Percentiles rank a stretch among this genome's conserved stretches.
Conservation (phyloP, 331 rosid species). For the Malus hybrid region DNA sequence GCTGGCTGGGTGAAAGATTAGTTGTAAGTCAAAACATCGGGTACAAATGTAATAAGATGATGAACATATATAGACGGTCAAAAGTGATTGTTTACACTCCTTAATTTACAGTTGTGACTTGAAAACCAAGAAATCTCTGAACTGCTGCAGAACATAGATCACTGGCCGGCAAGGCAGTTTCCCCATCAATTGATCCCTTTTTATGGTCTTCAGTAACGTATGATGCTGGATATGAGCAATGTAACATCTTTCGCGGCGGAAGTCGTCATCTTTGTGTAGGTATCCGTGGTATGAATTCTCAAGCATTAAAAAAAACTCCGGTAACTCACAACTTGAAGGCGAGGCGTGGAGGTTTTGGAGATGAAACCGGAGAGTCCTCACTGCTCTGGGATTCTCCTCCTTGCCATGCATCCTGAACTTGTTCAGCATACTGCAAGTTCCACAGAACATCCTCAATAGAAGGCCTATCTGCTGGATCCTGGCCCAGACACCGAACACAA, state of each 20-base stretch:
- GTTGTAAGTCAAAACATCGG: too few relatives aligned
- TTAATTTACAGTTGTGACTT: neutral
- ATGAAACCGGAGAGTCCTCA: slow-evolving; percentile 60
- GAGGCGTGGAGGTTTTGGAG: slow-evolving; percentile 25
- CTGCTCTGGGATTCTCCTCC: slow-evolving; percentile 58
- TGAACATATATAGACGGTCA: too few relatives aligned
- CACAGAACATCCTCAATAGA: slow-evolving; percentile 87
- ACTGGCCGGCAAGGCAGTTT: neutral
- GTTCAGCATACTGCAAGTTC: slow-evolving; percentile 95
- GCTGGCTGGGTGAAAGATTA: too few relatives aligned
- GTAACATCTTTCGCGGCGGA: neutral
- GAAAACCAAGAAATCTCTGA: neutral
- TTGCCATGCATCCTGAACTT: slow-evolving; percentile 92
- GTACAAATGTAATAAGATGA: too few relatives aligned
- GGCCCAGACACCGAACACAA: slow-evolving; percentile 63
- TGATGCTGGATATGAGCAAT: neutral
- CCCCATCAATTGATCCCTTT: neutral
- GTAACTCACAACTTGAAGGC: slow-evolving; percentile 23
- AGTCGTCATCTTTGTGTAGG: neutral
- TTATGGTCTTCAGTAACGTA: neutral
- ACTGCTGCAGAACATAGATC: neutral
- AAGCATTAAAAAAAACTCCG: neutral
- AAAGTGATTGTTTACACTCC: neutral
- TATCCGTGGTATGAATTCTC: neutral
- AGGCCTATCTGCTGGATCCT: slow-evolving; percentile 60